Evolutionary conservation across 129 eudicot species (phyloP).

Genomic region (Escallonia herrerae): DNA sequence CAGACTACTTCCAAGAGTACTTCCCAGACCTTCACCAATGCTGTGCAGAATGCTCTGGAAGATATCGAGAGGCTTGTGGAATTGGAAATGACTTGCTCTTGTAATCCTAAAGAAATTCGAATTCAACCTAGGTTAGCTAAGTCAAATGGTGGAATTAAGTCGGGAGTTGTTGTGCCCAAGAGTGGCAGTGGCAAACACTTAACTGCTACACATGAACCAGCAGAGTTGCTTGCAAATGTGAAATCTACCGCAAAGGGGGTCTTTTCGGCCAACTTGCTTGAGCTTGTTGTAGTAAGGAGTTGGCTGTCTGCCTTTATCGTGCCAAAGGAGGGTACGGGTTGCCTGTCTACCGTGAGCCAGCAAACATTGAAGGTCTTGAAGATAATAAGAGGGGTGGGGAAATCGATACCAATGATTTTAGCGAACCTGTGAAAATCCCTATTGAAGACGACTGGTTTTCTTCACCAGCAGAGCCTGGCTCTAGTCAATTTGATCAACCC

Average conservation of each 20-base stretch:
- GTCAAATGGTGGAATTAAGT: constrained; percentile 40
- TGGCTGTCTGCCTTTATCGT: constrained; percentile 35
- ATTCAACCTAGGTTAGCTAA: constrained; percentile 35
- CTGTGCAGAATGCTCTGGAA: constrained; percentile 28
- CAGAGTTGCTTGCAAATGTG: constrained; percentile 17
- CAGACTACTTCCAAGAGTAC: constrained; percentile 40
- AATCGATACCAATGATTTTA: constrained; percentile 16
- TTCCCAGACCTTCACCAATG: constrained; percentile 27
- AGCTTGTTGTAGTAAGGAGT: constrained; percentile 28
- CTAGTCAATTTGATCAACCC: background rate
- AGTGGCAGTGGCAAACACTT: constrained; percentile 11
- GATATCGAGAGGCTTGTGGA: constrained; percentile 34
- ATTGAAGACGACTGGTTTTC: constrained; percentile 17
- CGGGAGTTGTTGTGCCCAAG: constrained; percentile 29
- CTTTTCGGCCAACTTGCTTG: constrained; percentile 16
- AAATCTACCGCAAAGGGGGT: constrained; percentile 11
- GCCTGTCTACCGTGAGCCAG: constrained; percentile 18
- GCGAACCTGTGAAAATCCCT: constrained; percentile 17
- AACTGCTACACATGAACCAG: constrained; percentile 15
- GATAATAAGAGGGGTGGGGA: constrained; percentile 21
- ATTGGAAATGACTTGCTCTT: constrained; percentile 23
- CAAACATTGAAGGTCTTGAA: constrained; percentile 40
- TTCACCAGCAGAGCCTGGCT: background rate
- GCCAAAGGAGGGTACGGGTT: constrained; percentile 22
- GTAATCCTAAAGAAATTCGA: constrained; percentile 13